Evolutionary conservation across 2,329 filamentous ascomycete genomes (phyloP).

Genomic region (Pseudocercospora fuligena): DNA sequence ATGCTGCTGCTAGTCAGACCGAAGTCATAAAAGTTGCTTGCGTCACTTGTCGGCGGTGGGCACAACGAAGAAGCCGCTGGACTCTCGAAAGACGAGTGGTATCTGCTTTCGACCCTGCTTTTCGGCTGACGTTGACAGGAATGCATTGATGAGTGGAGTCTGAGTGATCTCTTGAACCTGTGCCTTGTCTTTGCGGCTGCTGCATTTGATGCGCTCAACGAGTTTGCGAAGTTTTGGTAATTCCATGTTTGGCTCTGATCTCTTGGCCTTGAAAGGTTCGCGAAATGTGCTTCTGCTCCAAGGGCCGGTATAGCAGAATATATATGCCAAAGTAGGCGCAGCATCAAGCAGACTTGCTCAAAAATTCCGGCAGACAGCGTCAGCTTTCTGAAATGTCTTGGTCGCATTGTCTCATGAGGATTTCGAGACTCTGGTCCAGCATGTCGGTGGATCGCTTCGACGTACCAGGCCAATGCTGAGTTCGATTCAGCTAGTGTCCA

Average conservation of each 20-base stretch:
- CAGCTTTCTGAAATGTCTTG: background rate
- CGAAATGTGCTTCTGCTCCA: background rate
- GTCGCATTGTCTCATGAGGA: background rate
- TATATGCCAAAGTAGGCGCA: background rate
- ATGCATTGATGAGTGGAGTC: background rate
- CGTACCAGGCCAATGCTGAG: background rate
- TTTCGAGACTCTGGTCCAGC: background rate
- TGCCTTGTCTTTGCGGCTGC: background rate
- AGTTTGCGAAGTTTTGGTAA: background rate
- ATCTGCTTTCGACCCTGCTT: background rate
- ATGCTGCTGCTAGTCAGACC: too few species aligned
- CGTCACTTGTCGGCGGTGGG: background rate
- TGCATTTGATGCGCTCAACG: background rate
- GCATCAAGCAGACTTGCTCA: background rate
- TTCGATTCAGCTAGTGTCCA: background rate
- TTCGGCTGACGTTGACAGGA: background rate
- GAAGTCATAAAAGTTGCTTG: background rate
- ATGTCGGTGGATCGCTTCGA: background rate
- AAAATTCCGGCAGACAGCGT: background rate
- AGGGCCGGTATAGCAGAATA: background rate
- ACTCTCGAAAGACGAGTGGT: background rate
- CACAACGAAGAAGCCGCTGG: background rate
- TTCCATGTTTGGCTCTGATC: background rate
- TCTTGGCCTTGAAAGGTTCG: background rate
- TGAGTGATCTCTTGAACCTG: background rate